Evolutionary conservation across 2,329 filamentous ascomycete genomes (phyloP).

Genomic region (Sporothrix dimorphospora): DNA sequence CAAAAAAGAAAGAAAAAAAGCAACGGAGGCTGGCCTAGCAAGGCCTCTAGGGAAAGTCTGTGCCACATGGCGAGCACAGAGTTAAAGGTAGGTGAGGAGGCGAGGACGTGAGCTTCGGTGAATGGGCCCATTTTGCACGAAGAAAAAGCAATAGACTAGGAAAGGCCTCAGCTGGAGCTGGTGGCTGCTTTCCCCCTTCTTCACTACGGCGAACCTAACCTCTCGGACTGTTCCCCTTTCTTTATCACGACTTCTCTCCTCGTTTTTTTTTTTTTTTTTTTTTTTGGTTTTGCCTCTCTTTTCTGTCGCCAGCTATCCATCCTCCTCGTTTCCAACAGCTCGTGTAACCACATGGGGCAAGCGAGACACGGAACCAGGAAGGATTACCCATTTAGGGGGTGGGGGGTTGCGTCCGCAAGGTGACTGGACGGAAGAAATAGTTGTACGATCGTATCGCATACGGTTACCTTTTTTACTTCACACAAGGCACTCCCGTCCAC

Average conservation of each 20-base stretch:
- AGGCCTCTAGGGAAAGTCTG: neutral
- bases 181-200: neutral
- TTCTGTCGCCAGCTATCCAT: neutral
- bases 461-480: neutral
- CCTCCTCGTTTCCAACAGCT: slow-evolving; percentile 7
- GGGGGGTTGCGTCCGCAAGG: neutral
- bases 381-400: slow-evolving; percentile 4
- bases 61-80: slow-evolving; percentile 6
- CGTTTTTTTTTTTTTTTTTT: neutral
- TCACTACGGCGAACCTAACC: slow-evolving; percentile 1
- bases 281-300: neutral
- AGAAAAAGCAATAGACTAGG: neutral
- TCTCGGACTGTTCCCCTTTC: neutral
- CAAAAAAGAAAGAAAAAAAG: neutral
- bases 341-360: slow-evolving; percentile 8
- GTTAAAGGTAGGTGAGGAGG: neutral
- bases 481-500: neutral
- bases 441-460: neutral
- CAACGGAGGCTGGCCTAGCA: neutral
- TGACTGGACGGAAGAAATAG: slow-evolving; percentile 5
- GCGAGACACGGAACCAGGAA: slow-evolving; percentile 18
- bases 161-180: neutral
- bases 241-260: too few relatives aligned
- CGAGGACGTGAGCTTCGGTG: neutral
- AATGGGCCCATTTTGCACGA: neutral